Evolutionary conservation across 371 early-diverging fungal species (phyloP), one percentile per base, ranked within the genome.

Genomic region (Coemansia sp.): DNA sequence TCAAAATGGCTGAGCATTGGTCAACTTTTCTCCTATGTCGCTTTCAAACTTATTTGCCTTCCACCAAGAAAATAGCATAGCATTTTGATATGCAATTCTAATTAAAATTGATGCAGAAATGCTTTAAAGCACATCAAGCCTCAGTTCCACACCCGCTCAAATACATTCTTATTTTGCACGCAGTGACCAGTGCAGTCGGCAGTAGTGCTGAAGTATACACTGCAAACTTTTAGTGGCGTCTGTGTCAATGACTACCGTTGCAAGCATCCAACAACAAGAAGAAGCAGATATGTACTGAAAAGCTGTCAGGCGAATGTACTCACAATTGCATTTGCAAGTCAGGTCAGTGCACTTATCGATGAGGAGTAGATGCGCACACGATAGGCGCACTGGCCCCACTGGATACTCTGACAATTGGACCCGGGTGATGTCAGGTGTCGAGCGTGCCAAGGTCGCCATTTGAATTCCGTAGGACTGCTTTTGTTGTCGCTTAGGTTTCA

Each of bases 371-470:
- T 46, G 46, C 46, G 46, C 46, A 46, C 46, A 17, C 46, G 46
- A 46, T 46, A 46, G 8, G 46, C 46, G 46, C 46, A 46, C 46
- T 17, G 17, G 17, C 46, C 46, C 46, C 46, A 9, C 36, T 46
- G 46, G 46, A 46, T 46, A 46, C 46, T 46, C 46, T n/a, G 12
- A n/a, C 46, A 46, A 46, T 46, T 46, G 46, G 46, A 46, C 46
- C 46, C 46, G 46, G 46, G 46, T n/a, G 17, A 17, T 17, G 46
- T 46, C 46, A 46, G 46, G n/a, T 46, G 46, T 17, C 8, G 46
- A 46, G 17, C 15, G 46, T 13, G 46, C 46, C 46, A 17, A 46
- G 46, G 46, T 46, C 17, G 13, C 17, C 46, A n/a, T 46, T 46
- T 46, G 46, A 17, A 46, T 46, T 17, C 46, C 46, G 17, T 17